These are phyloP conservation scores for Cryptococcus maquisensis DNA, from an alignment of 1,284 basidiomycete species.

Conservation along the genomic window DNA sequence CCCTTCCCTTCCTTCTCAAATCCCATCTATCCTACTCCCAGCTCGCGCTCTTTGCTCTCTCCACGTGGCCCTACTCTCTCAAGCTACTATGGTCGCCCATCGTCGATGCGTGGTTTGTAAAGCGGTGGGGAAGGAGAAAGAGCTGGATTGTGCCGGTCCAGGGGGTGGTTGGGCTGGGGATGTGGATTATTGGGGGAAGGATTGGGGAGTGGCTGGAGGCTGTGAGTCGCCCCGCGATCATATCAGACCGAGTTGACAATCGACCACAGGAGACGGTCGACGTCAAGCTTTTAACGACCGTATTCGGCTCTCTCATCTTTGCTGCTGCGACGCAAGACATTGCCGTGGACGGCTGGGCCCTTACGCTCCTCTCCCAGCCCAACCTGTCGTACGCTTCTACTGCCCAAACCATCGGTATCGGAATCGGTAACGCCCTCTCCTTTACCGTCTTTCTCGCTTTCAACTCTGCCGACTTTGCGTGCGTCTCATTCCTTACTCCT, in stretches of 20 bases:
- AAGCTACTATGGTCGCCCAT: slow-evolving; percentile 98
- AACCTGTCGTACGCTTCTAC: slow-evolving; percentile 96
- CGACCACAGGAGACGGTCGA: slow-evolving; percentile 71
- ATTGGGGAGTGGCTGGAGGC: slow-evolving; percentile 76
- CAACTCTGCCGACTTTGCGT: slow-evolving; percentile 91
- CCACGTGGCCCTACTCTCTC: slow-evolving; percentile 94
- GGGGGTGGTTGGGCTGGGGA: slow-evolving; percentile 75
- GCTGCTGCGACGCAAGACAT: slow-evolving; percentile 99
- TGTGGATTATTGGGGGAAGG: slow-evolving; percentile 80
- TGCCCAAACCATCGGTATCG: slow-evolving; percentile 95
- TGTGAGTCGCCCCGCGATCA: slow-evolving; percentile 50
- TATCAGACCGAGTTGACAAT: neutral
- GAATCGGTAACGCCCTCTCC: slow-evolving; percentile 91
- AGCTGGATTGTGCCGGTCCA: slow-evolving; percentile 99
- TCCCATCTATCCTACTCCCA: slow-evolving; percentile 95
- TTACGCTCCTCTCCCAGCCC: slow-evolving; percentile 91
- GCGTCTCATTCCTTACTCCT: slow-evolving; percentile 37
- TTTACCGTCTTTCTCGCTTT: slow-evolving; percentile 98
- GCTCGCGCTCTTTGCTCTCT: slow-evolving; percentile 88
- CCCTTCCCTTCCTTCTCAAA: slow-evolving; percentile 92
- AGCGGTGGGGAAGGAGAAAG: slow-evolving; percentile 74
- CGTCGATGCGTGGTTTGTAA: slow-evolving; percentile 84
- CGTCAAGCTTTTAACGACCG: slow-evolving; percentile 71
- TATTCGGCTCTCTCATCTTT: slow-evolving; percentile 87
- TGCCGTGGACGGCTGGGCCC: slow-evolving; percentile 96